These are phyloP conservation scores for Corchorus olitorius DNA, from an alignment of 345 rosid genomes.

Conservation along the genomic window DNA sequence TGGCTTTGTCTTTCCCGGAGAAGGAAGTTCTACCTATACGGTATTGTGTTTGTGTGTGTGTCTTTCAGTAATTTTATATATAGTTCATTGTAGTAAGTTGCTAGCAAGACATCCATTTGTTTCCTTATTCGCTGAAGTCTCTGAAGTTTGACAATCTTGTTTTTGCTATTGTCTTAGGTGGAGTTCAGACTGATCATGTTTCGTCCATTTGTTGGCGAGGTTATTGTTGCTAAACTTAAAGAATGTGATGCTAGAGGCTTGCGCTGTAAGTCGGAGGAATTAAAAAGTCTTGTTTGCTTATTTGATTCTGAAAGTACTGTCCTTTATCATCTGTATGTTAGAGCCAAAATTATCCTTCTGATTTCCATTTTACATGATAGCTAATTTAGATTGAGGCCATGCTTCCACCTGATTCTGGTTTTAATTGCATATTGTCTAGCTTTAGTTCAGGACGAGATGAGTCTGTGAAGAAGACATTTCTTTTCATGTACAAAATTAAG, in stretches of 20 bases:
- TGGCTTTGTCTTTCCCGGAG: constrained; percentile 78
- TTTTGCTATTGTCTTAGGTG: constrained; percentile 50
- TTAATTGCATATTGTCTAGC: background rate
- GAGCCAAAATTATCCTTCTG: background rate
- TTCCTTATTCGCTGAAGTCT: background rate
- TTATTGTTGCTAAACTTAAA: constrained; percentile 72
- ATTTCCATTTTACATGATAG: background rate
- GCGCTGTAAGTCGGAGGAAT: constrained; percentile 58
- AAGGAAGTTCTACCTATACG: constrained; percentile 84
- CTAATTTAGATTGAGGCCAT: background rate
- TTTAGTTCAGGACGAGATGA: background rate
- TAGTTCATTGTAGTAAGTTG: background rate
- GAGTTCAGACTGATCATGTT: constrained; percentile 72
- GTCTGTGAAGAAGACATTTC: background rate
- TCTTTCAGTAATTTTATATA: background rate
- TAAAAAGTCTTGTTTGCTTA: background rate
- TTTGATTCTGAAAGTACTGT: background rate
- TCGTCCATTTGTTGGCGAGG: constrained; percentile 89
- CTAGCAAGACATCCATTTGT: background rate
- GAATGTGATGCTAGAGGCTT: constrained; percentile 71
- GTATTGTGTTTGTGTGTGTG: constrained; percentile 30
- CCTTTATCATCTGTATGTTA: background rate
- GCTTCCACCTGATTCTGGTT: background rate
- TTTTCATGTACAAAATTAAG: background rate
- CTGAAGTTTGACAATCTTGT: constrained; percentile 6